A percentile compares a stretch with the other conserved stretches of the same genome.
Evolutionary conservation across 2,329 filamentous ascomycete genomes (phyloP).

Genomic region (Chaetomiaceae sp.): DNA sequence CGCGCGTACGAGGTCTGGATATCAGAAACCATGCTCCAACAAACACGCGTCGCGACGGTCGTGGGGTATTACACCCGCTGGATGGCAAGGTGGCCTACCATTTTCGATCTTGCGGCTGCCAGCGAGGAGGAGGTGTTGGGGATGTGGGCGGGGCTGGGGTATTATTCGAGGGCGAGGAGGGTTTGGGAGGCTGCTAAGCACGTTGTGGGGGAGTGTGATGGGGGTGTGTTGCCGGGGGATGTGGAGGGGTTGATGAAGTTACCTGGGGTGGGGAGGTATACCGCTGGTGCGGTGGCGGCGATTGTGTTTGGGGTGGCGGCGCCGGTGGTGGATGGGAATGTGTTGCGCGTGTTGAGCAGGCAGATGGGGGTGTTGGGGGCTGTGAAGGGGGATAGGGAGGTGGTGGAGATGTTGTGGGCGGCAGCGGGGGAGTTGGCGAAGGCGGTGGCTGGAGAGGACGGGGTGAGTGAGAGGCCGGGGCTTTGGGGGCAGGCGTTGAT

Average conservation of each 20-base stretch:
- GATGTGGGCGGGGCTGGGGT: slow-evolving; percentile 58
- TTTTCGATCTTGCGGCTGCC: slow-evolving; percentile 52
- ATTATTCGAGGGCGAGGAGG: slow-evolving; percentile 60
- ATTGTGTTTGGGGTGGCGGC: slow-evolving; percentile 58
- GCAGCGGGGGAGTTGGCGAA: slow-evolving; percentile 54
- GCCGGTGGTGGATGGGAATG: slow-evolving; percentile 62
- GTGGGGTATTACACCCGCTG: slow-evolving; percentile 61
- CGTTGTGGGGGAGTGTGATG: slow-evolving; percentile 38
- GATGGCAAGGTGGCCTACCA: slow-evolving; percentile 58
- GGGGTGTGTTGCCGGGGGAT: slow-evolving; percentile 47
- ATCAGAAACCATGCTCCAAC: slow-evolving; percentile 64
- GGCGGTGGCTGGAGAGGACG: slow-evolving; percentile 37
- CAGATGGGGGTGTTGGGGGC: slow-evolving; percentile 56
- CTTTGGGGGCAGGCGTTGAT: slow-evolving; percentile 62
- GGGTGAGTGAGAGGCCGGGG: slow-evolving; percentile 48
- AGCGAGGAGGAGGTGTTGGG: slow-evolving; percentile 51
- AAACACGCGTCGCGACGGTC: slow-evolving; percentile 59
- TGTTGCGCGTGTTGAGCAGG: slow-evolving; percentile 55
- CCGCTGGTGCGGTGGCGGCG: slow-evolving; percentile 57
- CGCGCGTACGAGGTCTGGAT: slow-evolving; percentile 65
- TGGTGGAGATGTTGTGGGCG: slow-evolving; percentile 53
- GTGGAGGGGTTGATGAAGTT: slow-evolving; percentile 47
- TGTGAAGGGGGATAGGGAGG: slow-evolving; percentile 50
- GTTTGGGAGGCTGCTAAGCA: slow-evolving; percentile 54
- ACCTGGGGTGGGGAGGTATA: slow-evolving; percentile 59